Evolutionary conservation across 352 stramenopile species (phyloP).

Genomic region (Phytophthora tubulina): DNA sequence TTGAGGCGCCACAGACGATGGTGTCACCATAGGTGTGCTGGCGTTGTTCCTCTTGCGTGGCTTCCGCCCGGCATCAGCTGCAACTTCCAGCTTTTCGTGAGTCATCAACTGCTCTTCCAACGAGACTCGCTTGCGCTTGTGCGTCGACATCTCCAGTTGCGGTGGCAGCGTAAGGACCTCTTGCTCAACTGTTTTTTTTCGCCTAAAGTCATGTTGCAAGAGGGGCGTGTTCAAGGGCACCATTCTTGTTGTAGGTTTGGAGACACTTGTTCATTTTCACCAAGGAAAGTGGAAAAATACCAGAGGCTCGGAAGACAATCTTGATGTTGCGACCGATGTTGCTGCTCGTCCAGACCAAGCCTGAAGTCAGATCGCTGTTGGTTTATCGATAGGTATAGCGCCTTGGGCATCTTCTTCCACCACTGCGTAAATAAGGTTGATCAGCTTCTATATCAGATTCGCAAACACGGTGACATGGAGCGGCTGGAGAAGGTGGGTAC

Average conservation of each 20-base stretch:
- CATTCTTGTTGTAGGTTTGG: not conserved
- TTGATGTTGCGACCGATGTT: conserved; percentile 20
- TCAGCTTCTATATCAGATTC: conserved; percentile 16
- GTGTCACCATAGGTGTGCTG: not conserved
- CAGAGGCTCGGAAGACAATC: conserved; percentile 7
- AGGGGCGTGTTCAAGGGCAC: not conserved
- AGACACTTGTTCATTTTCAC: conserved; percentile 1
- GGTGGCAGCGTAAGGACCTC: not conserved
- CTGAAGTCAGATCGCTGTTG: not conserved
- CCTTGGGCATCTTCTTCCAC: not conserved
- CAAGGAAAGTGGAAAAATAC: conserved; percentile 23
- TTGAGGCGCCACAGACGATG: too few species aligned
- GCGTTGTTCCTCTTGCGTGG: not conserved
- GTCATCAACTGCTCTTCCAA: not conserved
- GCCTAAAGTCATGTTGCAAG: not conserved
- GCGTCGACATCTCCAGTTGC: not conserved
- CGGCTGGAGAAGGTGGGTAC: conserved; percentile 28
- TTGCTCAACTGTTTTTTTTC: too few species aligned
- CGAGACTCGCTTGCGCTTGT: not conserved
- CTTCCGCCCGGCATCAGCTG: not conserved
- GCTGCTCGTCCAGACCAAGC: conserved; percentile 14
- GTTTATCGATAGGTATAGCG: conserved; percentile 13
- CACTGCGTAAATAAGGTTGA: conserved; percentile 8
- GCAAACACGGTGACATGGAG: conserved; percentile 35
- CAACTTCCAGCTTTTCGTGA: not conserved